Base-by-base conservation (phyloP, 2,329 filamentous ascomycete species). In the Microcyclospora tardicrescens region DNA sequence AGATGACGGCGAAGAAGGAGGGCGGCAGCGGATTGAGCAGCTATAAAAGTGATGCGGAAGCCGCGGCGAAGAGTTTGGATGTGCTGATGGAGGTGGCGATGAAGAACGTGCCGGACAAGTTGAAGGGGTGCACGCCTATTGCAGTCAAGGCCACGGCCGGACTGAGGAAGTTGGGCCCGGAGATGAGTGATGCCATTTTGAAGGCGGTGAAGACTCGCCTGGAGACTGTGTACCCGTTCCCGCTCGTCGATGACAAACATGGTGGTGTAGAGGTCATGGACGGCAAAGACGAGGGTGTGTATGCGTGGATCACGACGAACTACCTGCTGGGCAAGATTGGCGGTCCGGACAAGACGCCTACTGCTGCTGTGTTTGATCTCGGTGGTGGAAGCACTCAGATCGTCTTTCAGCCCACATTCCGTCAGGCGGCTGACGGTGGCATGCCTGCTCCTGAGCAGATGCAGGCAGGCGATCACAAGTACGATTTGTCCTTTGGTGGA, bases 131-230 rank as follows among this genome's bases (percentile, higher is more conserved):
- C 72, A 84, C 83, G 34, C 91, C 91, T 6, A 71, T 98, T 44
- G 89, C 91, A n/a, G 89, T 98, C 48, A 98, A 98, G 68, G 91
- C 91, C 33, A 98, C 91, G 1, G 91, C 91, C 45, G 91, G 91
- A 51, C 72, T 98, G 45, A 81, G 91, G 56, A 77, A 93, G 62
- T 72, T 96, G 42, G 91, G 89, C 14, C 62, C 72, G 10, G 81
- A 93, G 48, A 78, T 81, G 65, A 87, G 84, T 58, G 67, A 84
- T 43, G 81, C 79, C 46, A 96, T 96, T 45, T 69, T 98, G 28
- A 76, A 83, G 35, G 80, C 91, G 43, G 93, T 98, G 39, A 76
- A 91, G 48, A 66, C 67, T 34, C 81, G 87, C 49, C 70, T 98
- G 16, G 91, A 98, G 66, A 84, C 78, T 15, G 74, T 77, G 43